Evolutionary conservation across 495 filamentous ascomycete species (phyloP).

Genomic region (Collariella sp.): DNA sequence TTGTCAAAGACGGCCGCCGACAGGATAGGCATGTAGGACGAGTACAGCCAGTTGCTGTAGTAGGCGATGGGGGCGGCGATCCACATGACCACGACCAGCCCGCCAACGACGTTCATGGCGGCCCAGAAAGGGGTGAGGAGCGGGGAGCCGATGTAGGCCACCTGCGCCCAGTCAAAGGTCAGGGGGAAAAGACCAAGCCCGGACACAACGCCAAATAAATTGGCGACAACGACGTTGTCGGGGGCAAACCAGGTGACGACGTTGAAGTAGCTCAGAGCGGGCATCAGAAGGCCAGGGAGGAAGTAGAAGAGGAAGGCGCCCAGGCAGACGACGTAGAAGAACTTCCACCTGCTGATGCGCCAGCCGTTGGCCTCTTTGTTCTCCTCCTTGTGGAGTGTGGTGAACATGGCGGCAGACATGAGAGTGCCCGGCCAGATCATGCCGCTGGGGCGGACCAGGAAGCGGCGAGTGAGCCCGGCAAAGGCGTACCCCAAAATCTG

Average conservation of each 20-base stretch:
- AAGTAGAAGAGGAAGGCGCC: conserved; percentile 71
- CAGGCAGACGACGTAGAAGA: conserved; percentile 67
- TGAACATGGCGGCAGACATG: conserved; percentile 80
- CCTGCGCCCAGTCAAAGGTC: conserved; percentile 91
- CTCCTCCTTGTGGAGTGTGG: conserved; percentile 73
- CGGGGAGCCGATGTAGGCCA: conserved; percentile 84
- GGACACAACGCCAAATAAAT: conserved; percentile 76
- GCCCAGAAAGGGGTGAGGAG: conserved; percentile 88
- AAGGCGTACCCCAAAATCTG: conserved; percentile 81
- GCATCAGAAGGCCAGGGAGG: conserved; percentile 74
- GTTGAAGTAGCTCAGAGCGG: conserved; percentile 81
- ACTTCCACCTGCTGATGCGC: conserved; percentile 69
- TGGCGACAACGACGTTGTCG: conserved; percentile 64
- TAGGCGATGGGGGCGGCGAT: conserved; percentile 74
- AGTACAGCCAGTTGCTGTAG: conserved; percentile 68
- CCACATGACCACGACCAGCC: conserved; percentile 84
- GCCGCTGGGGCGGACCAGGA: conserved; percentile 71
- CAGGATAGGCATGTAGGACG: conserved; percentile 72
- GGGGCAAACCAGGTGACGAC: conserved; percentile 89
- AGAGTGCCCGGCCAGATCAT: conserved; percentile 93
- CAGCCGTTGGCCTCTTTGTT: conserved; percentile 78
- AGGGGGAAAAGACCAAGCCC: conserved; percentile 78
- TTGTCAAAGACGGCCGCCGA: conserved; percentile 75
- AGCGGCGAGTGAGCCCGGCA: conserved; percentile 66
- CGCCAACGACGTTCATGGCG: conserved; percentile 77